These are phyloP conservation scores for Alternaria triticimaculans DNA, from an alignment of 2,329 filamentous ascomycete species.

Conservation along the genomic window DNA sequence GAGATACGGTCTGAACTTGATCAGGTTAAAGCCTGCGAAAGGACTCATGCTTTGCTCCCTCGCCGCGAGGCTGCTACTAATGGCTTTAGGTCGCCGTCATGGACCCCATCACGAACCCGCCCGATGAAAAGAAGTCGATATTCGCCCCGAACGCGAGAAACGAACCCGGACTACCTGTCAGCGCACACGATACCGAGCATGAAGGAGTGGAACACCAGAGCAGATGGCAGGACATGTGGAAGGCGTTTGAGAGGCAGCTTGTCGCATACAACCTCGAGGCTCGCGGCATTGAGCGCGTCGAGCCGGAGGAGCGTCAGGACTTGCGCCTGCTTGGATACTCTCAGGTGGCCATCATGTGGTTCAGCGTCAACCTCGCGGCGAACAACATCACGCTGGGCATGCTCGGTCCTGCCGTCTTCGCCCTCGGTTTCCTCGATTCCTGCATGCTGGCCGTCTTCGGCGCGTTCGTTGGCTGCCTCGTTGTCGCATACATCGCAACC, in stretches of 20 bases:
- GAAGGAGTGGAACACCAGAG: constrained; percentile 1
- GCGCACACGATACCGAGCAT: constrained; percentile 6
- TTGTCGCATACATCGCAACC: constrained; percentile 66
- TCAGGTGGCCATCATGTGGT: constrained; percentile 66
- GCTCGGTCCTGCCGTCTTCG: constrained; percentile 65
- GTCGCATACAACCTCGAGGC: constrained; percentile 63
- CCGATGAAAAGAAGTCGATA: constrained; percentile 19
- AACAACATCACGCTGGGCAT: constrained; percentile 71
- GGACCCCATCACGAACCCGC: constrained; percentile 16
- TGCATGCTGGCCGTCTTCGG: constrained; percentile 65
- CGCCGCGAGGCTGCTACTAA: constrained; percentile 39
- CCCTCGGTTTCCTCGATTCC: constrained; percentile 64
- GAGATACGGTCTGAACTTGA: constrained; percentile 63
- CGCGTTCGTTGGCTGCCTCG: constrained; percentile 60
- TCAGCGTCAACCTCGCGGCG: constrained; percentile 67
- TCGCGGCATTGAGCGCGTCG: constrained; percentile 66
- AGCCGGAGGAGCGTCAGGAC: constrained; percentile 61
- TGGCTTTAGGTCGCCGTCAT: constrained; percentile 40
- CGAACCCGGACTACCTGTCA: constrained; percentile 21
- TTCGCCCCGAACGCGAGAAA: constrained; percentile 30
- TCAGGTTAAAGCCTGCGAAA: constrained; percentile 62
- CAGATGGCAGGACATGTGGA: constrained; percentile 30
- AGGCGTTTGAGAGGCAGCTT: constrained; percentile 51
- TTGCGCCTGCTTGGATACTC: constrained; percentile 60
- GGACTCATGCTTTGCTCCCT: constrained; percentile 57